Base-by-base conservation (phyloP, 2,329 filamentous ascomycete species). In the Ascomycota sp. region DNA sequence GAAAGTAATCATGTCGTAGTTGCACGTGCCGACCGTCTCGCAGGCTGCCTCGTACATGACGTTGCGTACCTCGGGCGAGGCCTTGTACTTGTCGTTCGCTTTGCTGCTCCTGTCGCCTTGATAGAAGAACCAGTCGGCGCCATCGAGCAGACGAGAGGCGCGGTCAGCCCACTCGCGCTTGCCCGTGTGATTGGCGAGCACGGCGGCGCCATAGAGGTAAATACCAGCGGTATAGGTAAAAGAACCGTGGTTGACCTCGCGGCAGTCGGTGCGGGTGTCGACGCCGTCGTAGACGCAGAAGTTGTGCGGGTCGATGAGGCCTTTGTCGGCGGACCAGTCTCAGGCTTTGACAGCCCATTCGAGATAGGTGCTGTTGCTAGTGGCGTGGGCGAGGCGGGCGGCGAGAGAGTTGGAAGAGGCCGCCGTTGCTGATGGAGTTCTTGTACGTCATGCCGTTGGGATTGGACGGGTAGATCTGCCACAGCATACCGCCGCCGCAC, bases 341-440 rank as follows among this genome's bases (percentile, higher is more conserved):
- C 62, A 78, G n/a, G 69, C 54, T 43, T 66, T 69, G 27, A 59
- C 48, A 2, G 75, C 74, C 75, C 75, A 81, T 12, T 75, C 62
- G 10, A 56, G 36, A 40, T 79, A 79, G 0, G 66, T 75, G 29
- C 63, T 48, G 41, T 79, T 74, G 11, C 69, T 69, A 0, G 74
- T 79, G 35, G 69, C 72, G 28, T 74, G 67, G 19, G 74, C 76
- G 10, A 86, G 61, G 12, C 80, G 73, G 1, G 81, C 78, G 4
- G 75, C 73, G 9, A 92, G 61, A n/a, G n/a, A n/a, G n/a, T 43
- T 85, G 75, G 50, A 91, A 85, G 46, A 89, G 70, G n/a, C 72
- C 74, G 25, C 78, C 80, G 48, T 89, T 89, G 36, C 73, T 74
- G 40, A 85, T 69, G 5, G 72, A 65, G 55, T 86, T 86, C 53